Base-by-base conservation (phyloP, 2,329 filamentous ascomycete species). In the Ophiocordyceps polyrhachis-furcata region DNA sequence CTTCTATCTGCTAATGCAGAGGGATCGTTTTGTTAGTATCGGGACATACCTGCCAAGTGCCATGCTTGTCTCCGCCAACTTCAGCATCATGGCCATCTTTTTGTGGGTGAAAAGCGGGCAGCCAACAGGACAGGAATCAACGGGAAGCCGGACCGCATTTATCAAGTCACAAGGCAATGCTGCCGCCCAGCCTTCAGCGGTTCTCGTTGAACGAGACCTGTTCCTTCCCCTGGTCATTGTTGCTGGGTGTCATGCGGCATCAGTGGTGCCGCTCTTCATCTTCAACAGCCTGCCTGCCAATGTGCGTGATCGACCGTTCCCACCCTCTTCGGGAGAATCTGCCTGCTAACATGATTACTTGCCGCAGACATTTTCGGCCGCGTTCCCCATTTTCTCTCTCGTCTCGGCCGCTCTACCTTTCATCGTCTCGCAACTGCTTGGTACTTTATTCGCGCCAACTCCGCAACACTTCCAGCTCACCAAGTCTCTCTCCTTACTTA, bases 21-120 rank as follows among this genome's bases (percentile, higher is more conserved):
- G 80, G 28, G 84, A 91, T 55, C 79, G 88, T 12, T 98, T 98
- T 58, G 91, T 96, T 53, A 96, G 88, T 62, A 98, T 98, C 50
- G 91, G 91, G 15, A 98, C 89, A 1, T 98, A 98, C 57, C 71
- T 98, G 4, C 91, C 91, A 0, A 93, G 86, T 53, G 91, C 91
- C n/a, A 98, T 98, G 91, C 65, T 96, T 43, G 73, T 98, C 46
- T 91, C 91, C 2, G 83, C 81, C 40, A 95, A 88, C 60, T 96
- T 96, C 57, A 94, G 84, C 28, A 89, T 98, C 58, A 93, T 89
- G 69, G 86, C 89, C 5, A 89, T 96, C 53, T 80, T 81, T 15
- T 68, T 95, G n/a, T 98, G 91, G 91, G 72, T 95, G 15, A 79
- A 83, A 60, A 94, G 85, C 54, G 89, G 89, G 1, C 73, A 73